Evolutionary conservation across 1,284 basidiomycete genomes (phyloP).

Genomic region (Irpex rosettiformis): DNA sequence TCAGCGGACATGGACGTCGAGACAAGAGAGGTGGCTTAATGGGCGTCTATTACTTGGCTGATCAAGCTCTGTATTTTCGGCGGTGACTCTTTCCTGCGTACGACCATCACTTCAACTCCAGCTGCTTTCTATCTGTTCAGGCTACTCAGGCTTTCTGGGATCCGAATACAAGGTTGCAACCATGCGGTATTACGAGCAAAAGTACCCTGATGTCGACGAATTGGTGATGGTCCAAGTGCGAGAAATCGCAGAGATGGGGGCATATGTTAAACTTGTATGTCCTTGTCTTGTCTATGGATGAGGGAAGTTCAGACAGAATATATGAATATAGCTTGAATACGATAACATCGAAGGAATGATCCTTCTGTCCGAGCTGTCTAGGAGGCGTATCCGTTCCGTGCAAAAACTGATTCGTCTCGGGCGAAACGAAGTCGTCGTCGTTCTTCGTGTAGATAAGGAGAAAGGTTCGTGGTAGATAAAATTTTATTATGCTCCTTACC

Average conservation of each 20-base stretch:
- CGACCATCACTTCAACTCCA: background rate
- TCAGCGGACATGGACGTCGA: constrained; percentile 46
- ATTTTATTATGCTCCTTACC: background rate
- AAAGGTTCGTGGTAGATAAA: constrained; percentile 67
- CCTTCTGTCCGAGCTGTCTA: constrained; percentile 92
- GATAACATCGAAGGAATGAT: constrained; percentile 99
- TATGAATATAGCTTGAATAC: constrained; percentile 80
- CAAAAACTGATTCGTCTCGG: constrained; percentile 98
- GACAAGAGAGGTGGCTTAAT: background rate
- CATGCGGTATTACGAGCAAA: constrained; percentile 84
- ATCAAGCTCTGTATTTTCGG: background rate
- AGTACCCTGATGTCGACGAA: constrained; percentile 90
- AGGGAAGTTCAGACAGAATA: background rate
- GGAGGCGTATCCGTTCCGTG: constrained; percentile 95
- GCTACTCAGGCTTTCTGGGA: no score
- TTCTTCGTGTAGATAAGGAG: constrained; percentile 97
- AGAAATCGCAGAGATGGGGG: constrained; percentile 99
- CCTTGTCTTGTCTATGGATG: background rate
- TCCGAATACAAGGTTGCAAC: constrained; percentile 14
- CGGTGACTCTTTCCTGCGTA: background rate
- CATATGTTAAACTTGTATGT: constrained; percentile 95
- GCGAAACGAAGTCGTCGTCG: constrained; percentile 98
- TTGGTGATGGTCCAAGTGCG: constrained; percentile 99
- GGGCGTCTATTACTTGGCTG: background rate
- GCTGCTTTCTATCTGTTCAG: background rate